Percentiles rank a stretch among this genome's conserved stretches.
These are phyloP conservation scores for Elsinoe ampelina DNA, from an alignment of 2,329 filamentous ascomycete genomes.

Conservation along the genomic window DNA sequence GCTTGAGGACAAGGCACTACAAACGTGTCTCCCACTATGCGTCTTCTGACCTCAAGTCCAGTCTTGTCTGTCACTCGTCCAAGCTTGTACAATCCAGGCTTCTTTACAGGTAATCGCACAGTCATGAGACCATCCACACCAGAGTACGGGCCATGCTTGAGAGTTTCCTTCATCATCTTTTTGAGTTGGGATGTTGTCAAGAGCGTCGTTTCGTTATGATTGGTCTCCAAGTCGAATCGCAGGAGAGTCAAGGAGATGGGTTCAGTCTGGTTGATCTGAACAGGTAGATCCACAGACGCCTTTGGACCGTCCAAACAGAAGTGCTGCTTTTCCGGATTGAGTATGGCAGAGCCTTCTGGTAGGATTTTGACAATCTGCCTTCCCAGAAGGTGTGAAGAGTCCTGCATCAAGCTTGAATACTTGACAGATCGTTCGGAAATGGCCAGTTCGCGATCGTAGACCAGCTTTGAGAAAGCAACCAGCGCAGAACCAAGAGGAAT, in stretches of 20 bases:
- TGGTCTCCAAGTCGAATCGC: slow-evolving; percentile 74
- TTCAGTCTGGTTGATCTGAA: slow-evolving; percentile 87
- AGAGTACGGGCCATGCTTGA: slow-evolving; percentile 49
- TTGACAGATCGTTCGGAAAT: slow-evolving; percentile 92
- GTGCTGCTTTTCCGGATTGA: slow-evolving; percentile 72
- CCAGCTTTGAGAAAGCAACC: slow-evolving; percentile 62
- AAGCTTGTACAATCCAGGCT: slow-evolving; percentile 78
- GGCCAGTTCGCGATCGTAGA: slow-evolving; percentile 87
- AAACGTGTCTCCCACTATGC: slow-evolving; percentile 67
- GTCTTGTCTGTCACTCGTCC: slow-evolving; percentile 84
- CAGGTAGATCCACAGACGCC: slow-evolving; percentile 59
- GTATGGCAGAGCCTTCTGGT: slow-evolving; percentile 78
- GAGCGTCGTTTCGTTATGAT: slow-evolving; percentile 68
- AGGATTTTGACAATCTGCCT: slow-evolving; percentile 97
- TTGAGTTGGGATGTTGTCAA: slow-evolving; percentile 67
- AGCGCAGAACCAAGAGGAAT: slow-evolving; percentile 68
- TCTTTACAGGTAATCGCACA: slow-evolving; percentile 68
- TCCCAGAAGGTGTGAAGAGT: slow-evolving; percentile 85
- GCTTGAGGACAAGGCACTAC: slow-evolving; percentile 81
- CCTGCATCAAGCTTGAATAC: slow-evolving; percentile 76
- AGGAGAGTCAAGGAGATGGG: slow-evolving; percentile 84
- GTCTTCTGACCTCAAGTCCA: slow-evolving; percentile 58
- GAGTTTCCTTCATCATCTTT: slow-evolving; percentile 60
- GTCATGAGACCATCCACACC: slow-evolving; percentile 28
- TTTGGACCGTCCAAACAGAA: slow-evolving; percentile 68